These are phyloP conservation scores for Casuarina cunninghamiana DNA, from an alignment of 306 rosid genomes.

Conservation along the genomic window DNA sequence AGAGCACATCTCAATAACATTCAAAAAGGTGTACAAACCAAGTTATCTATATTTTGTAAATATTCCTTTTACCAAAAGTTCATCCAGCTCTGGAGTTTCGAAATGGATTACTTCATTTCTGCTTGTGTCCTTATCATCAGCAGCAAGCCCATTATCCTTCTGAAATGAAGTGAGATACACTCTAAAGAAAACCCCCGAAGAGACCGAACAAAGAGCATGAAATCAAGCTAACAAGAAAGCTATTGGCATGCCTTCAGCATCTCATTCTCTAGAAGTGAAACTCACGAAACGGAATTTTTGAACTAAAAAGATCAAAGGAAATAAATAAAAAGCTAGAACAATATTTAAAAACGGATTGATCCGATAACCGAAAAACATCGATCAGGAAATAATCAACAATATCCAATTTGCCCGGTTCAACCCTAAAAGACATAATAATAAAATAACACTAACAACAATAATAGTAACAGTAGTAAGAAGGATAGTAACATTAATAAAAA, in stretches of 20 bases:
- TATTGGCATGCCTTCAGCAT: slow-evolving; percentile 36
- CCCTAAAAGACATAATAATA: background rate
- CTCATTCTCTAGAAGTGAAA: slow-evolving; percentile 29
- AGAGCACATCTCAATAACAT: background rate
- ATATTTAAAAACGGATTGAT: background rate
- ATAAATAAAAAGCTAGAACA: too few species aligned
- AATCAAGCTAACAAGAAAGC: slow-evolving; percentile 16
- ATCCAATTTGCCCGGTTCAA: background rate
- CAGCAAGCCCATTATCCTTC: slow-evolving; percentile 39
- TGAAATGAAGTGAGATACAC: slow-evolving; percentile 28
- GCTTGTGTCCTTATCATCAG: slow-evolving; percentile 17
- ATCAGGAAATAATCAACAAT: background rate
- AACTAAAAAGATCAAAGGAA: background rate
- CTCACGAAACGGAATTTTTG: background rate
- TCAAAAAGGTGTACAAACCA: slow-evolving; percentile 12
- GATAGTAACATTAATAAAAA: too few species aligned
- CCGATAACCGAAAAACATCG: background rate
- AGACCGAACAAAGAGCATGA: slow-evolving; percentile 6
- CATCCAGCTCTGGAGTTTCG: slow-evolving; percentile 67
- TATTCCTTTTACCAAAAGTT: slow-evolving; percentile 43
- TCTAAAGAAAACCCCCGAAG: slow-evolving; percentile 4
- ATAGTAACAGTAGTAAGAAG: too few species aligned
- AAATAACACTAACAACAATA: too few species aligned
- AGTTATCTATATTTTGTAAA: slow-evolving; percentile 18
- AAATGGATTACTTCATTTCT: slow-evolving; percentile 46